These are phyloP conservation scores for Debaryomyces nepalensis DNA, from an alignment of 1,139 yeast genomes.

Conservation along the genomic window DNA sequence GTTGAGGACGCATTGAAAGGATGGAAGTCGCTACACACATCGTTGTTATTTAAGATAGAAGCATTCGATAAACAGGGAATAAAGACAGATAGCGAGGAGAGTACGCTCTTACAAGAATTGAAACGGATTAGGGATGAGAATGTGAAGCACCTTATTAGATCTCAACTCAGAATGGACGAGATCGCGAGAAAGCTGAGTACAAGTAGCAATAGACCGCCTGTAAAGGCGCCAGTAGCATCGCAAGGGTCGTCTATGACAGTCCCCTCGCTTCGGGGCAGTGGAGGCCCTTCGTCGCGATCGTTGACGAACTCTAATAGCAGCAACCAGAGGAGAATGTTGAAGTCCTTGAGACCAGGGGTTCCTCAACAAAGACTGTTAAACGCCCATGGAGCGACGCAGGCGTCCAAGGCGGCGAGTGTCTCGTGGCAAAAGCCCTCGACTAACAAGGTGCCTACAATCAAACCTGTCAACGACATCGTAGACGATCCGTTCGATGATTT, in stretches of 20 bases:
- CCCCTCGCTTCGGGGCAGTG: conserved; percentile 34
- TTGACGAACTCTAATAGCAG: conserved; percentile 16
- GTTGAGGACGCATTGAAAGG: conserved; percentile 65
- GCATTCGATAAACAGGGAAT: conserved; percentile 50
- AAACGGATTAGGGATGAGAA: conserved; percentile 57
- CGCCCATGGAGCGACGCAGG: conserved; percentile 21
- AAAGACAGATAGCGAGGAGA: conserved; percentile 47
- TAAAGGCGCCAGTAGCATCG: conserved; percentile 18
- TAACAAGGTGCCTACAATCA: conserved; percentile 20
- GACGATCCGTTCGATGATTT: conserved; percentile 47
- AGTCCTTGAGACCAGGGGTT: conserved; percentile 38
- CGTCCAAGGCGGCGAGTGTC: conserved; percentile 52
- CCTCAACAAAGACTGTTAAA: conserved; percentile 8
- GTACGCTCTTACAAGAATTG: conserved; percentile 47
- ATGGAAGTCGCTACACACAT: conserved; percentile 71
- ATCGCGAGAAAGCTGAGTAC: conserved; percentile 26
- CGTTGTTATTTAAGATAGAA: conserved; percentile 59
- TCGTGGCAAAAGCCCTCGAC: conserved; percentile 42
- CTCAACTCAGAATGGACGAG: conserved; percentile 48
- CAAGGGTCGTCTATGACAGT: conserved; percentile 21
- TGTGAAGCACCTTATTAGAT: conserved; percentile 50
- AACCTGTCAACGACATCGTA: conserved; percentile 12
- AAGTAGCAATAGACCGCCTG: conserved; percentile 18
- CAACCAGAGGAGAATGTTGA: conserved; percentile 36
- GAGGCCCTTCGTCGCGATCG: conserved; percentile 19